A percentile compares a stretch with the other conserved stretches of the same genome.
Conservation (phyloP, 2,329 filamentous ascomycete genomes). For the Hypocreales sp. region DNA sequence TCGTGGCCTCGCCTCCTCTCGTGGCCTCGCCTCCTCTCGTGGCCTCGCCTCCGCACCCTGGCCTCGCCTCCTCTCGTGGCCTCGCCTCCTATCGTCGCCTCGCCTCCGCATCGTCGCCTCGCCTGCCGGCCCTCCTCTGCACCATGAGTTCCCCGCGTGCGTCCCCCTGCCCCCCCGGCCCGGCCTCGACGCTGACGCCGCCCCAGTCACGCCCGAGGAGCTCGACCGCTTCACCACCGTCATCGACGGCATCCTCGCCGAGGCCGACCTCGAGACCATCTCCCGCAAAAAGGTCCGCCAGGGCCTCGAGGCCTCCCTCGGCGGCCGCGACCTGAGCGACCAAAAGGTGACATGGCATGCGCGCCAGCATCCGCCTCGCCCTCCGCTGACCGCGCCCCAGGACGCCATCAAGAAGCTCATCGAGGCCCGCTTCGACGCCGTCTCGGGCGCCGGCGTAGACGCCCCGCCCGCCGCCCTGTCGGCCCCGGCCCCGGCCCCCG, state of each 20-base stretch:
- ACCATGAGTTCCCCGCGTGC: slow-evolving; percentile 4
- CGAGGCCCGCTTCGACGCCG: slow-evolving; percentile 57
- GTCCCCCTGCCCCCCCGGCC: not conserved
- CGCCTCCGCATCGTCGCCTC: too few relatives aligned
- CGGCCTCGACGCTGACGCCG: not conserved
- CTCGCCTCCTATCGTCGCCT: too few relatives aligned
- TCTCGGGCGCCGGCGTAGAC: slow-evolving; percentile 37
- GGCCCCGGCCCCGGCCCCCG: slow-evolving; percentile 14
- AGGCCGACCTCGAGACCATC: slow-evolving; percentile 45
- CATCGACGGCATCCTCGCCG: slow-evolving; percentile 43
- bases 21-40: too few relatives aligned
- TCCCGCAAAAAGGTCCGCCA: slow-evolving; percentile 47
- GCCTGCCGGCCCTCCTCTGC: too few relatives aligned
- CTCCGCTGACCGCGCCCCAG: slow-evolving; percentile 20
- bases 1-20: too few relatives aligned
- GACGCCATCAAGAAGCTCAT: slow-evolving; percentile 57
- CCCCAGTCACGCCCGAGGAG: slow-evolving; percentile 34
- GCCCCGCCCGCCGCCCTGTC: slow-evolving; percentile 21
- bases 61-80: too few relatives aligned
- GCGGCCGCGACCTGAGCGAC: slow-evolving; percentile 39
- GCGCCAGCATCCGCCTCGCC: not conserved
- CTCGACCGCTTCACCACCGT: slow-evolving; percentile 36
- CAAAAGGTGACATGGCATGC: slow-evolving; percentile 35
- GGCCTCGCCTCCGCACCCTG: too few relatives aligned
- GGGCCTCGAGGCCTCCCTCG: slow-evolving; percentile 36